Evolutionary conservation across 2,329 filamentous ascomycete genomes (phyloP).

Genomic region (Fusarium illudens): DNA sequence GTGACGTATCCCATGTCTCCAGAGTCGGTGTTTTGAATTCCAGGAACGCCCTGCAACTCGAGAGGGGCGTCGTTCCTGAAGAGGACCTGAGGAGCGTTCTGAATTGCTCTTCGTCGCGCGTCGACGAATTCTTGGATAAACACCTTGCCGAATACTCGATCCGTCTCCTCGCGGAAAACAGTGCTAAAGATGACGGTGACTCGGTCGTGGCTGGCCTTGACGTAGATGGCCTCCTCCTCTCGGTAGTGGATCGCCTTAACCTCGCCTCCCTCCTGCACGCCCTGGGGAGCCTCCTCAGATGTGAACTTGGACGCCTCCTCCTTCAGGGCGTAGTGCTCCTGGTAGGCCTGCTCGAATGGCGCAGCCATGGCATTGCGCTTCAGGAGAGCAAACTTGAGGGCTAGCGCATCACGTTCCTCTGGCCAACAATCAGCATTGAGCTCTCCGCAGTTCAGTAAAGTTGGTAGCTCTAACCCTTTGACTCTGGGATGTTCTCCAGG

Average conservation of each 20-base stretch:
- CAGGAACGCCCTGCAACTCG: conserved; percentile 86
- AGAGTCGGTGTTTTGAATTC: conserved; percentile 77
- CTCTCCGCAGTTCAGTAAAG: not conserved
- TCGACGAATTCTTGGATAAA: conserved; percentile 99
- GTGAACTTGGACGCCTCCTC: conserved; percentile 93
- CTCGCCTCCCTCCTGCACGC: conserved; percentile 85
- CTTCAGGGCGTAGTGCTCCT: conserved; percentile 85
- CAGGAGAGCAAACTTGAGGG: conserved; percentile 86
- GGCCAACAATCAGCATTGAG: conserved; percentile 26
- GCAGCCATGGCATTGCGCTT: conserved; percentile 99
- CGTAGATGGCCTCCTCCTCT: conserved; percentile 98
- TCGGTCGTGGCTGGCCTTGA: conserved; percentile 96
- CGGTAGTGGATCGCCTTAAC: conserved; percentile 98
- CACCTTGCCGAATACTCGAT: conserved; percentile 96
- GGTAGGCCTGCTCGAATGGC: conserved; percentile 95
- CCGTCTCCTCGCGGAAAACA: conserved; percentile 96
- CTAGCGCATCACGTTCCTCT: conserved; percentile 87
- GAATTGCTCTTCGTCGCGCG: conserved; percentile 90
- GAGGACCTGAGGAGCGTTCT: conserved; percentile 97
- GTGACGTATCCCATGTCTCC: conserved; percentile 97
- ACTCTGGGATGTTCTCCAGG: conserved; percentile 82
- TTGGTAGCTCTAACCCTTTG: conserved; percentile 68
- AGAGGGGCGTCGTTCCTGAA: conserved; percentile 95
- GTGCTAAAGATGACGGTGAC: conserved; percentile 99
- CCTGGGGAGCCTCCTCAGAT: conserved; percentile 91